Percentiles rank a stretch among this genome's conserved stretches.
Conservation (phyloP, 331 rosid genomes). For the Rosa hybrid region DNA sequence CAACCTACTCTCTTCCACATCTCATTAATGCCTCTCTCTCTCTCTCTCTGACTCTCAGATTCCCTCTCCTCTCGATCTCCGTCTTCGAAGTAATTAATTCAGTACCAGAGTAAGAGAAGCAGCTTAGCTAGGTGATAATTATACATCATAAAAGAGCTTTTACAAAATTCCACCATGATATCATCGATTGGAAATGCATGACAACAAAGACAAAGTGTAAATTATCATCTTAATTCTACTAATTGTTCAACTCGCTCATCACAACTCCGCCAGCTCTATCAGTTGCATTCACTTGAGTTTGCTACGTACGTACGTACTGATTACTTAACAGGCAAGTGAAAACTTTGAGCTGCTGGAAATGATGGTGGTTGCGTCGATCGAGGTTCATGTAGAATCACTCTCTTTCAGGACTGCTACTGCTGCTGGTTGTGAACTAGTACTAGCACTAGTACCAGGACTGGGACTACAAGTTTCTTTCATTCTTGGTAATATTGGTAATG, state of each 20-base stretch:
- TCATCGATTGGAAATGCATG: background rate
- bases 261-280: background rate
- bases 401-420: background rate
- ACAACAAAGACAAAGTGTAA: background rate
- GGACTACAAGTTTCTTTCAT: conserved; percentile 12
- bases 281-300: background rate
- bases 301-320: background rate
- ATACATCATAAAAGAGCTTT: background rate
- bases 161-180: background rate
- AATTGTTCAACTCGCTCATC: background rate
- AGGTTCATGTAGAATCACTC: background rate
- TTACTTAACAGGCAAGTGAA: background rate
- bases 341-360: conserved; percentile 1
- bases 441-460: background rate
- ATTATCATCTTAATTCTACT: background rate
- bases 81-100: background rate
- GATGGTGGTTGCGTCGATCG: conserved; percentile 3
- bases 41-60: conserved; percentile 4
- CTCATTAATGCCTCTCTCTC: conserved; percentile 30
- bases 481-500: conserved; percentile 7
- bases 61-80: conserved; percentile 13
- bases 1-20: conserved; percentile 29
- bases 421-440: background rate
- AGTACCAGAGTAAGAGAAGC: background rate
- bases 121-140: background rate